Base-by-base conservation (phyloP, 176 grass and related monocot genomes). In the Oryza punctata region DNA sequence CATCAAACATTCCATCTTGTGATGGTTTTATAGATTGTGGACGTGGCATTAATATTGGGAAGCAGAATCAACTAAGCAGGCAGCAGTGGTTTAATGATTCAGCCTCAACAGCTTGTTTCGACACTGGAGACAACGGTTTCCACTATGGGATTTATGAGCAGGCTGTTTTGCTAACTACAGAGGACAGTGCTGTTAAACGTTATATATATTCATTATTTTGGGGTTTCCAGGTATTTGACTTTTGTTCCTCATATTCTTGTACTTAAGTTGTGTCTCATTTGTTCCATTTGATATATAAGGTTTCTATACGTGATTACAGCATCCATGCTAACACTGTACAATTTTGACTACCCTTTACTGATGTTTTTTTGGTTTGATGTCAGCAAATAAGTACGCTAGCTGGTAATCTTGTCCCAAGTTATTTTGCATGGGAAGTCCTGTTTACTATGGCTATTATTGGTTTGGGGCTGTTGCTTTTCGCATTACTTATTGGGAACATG, bases 401-500 rank as follows among this genome's bases (percentile, higher is more conserved):
- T 30, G 96, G 96, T 50, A 98, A 95, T 83, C 91, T 84, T 88
- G 24, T 59, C 65, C 96, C 91, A 77, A 95, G 93, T 95, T 98
- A 95, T 70, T 98, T 98, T 71, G 77, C 28, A 81, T 95, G 96
- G 87, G 96, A 98, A 89, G 93, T 98, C 69, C 50, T 95, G 47
- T 98, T 98, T 80, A 95, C 96, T 52, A 98, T 98, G 96, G 93
- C 91, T 71, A 98, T 98, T 81, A 70, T 98, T 90, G 96, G 96
- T 81, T 76, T 95, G 75, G 93, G 96, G 6, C 83, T 98, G 46
- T 67, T 98, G 26, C 93, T 90, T 82, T 94, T 95, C 24, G 96
- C 96, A 47, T 85, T 98, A 78, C 96, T 99, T 66, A 94, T 98
- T 10, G 96, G 96, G 23, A 95, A 95, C 74, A 98, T 95, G 96